Percentiles rank a stretch among this genome's conserved stretches.
phyloP scores from a whole-genome alignment of 371 early-diverging fungal species.

The Actinomucor elegans region DNA sequence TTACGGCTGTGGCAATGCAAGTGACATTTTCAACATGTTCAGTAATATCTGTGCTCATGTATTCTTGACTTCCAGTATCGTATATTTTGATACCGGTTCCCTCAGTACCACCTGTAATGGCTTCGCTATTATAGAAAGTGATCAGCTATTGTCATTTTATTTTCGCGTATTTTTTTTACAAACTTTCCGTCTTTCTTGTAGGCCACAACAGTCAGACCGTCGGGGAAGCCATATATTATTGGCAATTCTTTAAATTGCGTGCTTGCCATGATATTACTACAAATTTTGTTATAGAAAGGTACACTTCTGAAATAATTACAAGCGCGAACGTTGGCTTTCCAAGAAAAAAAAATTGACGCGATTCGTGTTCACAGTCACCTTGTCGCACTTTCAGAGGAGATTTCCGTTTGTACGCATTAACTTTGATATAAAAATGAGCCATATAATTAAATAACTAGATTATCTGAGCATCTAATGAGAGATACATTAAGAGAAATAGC shows the following conservation, averaged over 20 bases:
- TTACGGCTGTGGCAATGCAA: conserved; percentile 19
- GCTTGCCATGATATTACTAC: background rate
- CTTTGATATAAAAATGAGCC: too few species aligned
- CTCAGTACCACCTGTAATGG: conserved; percentile 19
- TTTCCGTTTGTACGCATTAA: too few species aligned
- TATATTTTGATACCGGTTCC: conserved; percentile 15
- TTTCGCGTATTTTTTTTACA: too few species aligned
- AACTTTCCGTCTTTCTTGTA: conserved; percentile 4
- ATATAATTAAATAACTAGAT: too few species aligned
- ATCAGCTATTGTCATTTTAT: background rate
- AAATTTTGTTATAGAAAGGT: background rate
- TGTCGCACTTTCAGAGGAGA: too few species aligned
- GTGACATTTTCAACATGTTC: conserved; percentile 21
- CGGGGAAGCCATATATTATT: background rate
- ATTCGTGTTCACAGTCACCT: too few species aligned
- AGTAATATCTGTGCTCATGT: conserved; percentile 1
- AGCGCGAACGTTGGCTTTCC: too few species aligned
- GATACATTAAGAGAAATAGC: too few species aligned
- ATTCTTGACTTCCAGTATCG: conserved; percentile 16
- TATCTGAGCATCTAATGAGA: too few species aligned
- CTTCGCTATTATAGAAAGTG: too few species aligned
- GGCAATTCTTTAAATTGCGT: background rate
- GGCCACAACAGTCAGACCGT: background rate
- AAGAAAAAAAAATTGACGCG: too few species aligned
- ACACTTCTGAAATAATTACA: too few species aligned